A percentile compares a stretch with the other conserved stretches of the same genome.
phyloP scores from a whole-genome alignment of 192 early-diverging fungal genomes.

The Dispira simplex region DNA sequence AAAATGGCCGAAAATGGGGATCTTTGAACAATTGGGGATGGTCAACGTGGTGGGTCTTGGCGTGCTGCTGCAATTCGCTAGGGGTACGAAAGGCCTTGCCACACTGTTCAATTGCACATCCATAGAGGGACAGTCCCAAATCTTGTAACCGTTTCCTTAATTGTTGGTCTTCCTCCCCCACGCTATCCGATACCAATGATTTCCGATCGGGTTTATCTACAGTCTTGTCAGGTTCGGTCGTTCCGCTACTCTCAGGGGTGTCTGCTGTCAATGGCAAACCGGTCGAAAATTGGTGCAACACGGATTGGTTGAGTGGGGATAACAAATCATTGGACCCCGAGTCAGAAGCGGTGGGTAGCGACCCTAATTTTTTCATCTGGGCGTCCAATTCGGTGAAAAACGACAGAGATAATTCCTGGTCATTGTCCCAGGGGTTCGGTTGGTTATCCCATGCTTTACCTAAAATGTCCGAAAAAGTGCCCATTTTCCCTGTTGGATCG shows the following conservation, averaged over 20 bases:
- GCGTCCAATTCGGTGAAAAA: too few species aligned
- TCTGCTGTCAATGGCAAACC: too few species aligned
- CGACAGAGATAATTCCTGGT: too few species aligned
- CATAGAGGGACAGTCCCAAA: conserved; percentile 27
- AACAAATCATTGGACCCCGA: too few species aligned
- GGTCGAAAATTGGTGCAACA: too few species aligned
- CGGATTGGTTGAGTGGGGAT: too few species aligned
- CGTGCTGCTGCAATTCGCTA: conserved; percentile 24
- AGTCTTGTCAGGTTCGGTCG: too few species aligned
- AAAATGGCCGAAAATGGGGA: conserved; percentile 31
- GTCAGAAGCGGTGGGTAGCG: too few species aligned
- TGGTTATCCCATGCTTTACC: not conserved
- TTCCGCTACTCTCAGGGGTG: too few species aligned
- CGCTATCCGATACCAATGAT: not conserved
- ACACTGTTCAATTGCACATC: conserved; percentile 25
- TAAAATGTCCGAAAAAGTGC: not conserved
- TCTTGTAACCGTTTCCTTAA: conserved; percentile 21
- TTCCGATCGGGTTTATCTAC: too few species aligned
- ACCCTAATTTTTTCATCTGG: too few species aligned
- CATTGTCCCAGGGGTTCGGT: too few species aligned
- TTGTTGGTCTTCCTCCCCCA: conserved; percentile 19
- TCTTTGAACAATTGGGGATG: conserved; percentile 15
- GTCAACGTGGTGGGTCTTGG: conserved; percentile 22
- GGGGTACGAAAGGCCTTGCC: conserved; percentile 21
- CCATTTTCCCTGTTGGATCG: not conserved